Conservation (phyloP, 139 green algal species). For the Bryopsis sp. region DNA sequence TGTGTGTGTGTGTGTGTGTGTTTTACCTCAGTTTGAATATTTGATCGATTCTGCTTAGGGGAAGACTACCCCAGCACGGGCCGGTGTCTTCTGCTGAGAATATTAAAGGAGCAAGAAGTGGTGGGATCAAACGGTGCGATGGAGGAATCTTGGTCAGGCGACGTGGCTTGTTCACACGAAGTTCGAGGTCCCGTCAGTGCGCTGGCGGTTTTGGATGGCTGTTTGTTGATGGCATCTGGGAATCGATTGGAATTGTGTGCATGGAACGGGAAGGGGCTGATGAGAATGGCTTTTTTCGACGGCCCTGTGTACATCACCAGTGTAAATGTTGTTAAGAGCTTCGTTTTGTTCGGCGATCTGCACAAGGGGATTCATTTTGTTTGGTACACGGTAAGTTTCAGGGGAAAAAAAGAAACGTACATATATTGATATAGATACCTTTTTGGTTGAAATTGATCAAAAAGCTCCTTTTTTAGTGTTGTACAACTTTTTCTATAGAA, state of each 20-base stretch:
- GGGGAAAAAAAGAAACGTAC: too few relatives aligned
- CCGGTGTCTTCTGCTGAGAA: constrained; percentile 7
- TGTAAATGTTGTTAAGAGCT: constrained; percentile 20
- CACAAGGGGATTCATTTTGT: constrained; percentile 20
- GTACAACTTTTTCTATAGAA: too few relatives aligned
- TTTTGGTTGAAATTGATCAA: too few relatives aligned
- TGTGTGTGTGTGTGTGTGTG: too few relatives aligned
- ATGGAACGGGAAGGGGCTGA: constrained; percentile 7
- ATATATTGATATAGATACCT: too few relatives aligned
- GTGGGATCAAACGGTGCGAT: not conserved
- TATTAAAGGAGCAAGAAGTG: not conserved
- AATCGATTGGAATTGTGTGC: constrained; percentile 15
- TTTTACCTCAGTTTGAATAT: not conserved
- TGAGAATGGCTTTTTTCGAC: constrained; percentile 17
- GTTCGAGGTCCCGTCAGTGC: not conserved
- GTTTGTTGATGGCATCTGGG: constrained; percentile 12
- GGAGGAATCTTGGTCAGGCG: constrained; percentile 1
- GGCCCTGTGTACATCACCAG: constrained; percentile 14
- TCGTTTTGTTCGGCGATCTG: constrained; percentile 19
- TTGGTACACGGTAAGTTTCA: constrained; percentile 17
- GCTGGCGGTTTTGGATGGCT: constrained; percentile 10
- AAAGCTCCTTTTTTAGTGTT: too few relatives aligned
- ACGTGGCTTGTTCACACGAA: constrained; percentile 13
- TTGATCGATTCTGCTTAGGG: not conserved
- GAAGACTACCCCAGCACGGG: constrained; percentile 17